Base-by-base conservation (phyloP, 2,329 filamentous ascomycete species). In the Botrytis paeoniae region DNA sequence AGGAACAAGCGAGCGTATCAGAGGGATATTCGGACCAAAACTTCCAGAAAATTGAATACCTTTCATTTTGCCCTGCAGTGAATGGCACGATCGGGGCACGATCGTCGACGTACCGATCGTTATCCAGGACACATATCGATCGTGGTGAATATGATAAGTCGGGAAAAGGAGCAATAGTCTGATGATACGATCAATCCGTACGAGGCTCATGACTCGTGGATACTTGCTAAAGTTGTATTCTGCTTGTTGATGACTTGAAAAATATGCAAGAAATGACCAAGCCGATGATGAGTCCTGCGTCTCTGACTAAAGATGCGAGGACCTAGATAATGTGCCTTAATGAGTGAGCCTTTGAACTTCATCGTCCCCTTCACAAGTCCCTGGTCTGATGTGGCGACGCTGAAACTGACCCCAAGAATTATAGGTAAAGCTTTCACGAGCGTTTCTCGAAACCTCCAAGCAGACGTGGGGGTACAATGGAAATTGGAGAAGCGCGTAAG, bases 1-100 rank as follows among this genome's bases (percentile, higher is more conserved):
- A 41, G 35, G 10, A 54, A 57, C 9, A 68, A 41, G 64, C 64
- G 64, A 68, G 64, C 64, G 48, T 41, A 57, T 57, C 35, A 68
- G 64, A 66, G 25, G 4, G 9, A 39, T 8, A 20, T 57, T 48
- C 10, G 9, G 39, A 22, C 1, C 6, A 22, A 68, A 41, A 12
- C 8, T 29, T 35, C 20, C 48, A 39, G 64, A 4, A 29, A 68
- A 54, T 68, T 54, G 64, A 66, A 54, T 68, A 16, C 1, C 35
- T 10, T 20, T 39, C 25, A 29, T 41, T 68, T 20, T 10, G 45
- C 25, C 5, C 29, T 18, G 16, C 25, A 66, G 45, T 22, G 45
- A 68, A 68, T 39, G 12, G 5, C 35, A 68, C 48, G 45, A 22
- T 57, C 48, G 48, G 35, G 7, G 8, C 35, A 68, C 25, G 45